Evolutionary conservation across 2,329 filamentous ascomycete species (phyloP), one percentile per base, ranked within the genome.

Genomic region (Ilyonectria mors-panacis): DNA sequence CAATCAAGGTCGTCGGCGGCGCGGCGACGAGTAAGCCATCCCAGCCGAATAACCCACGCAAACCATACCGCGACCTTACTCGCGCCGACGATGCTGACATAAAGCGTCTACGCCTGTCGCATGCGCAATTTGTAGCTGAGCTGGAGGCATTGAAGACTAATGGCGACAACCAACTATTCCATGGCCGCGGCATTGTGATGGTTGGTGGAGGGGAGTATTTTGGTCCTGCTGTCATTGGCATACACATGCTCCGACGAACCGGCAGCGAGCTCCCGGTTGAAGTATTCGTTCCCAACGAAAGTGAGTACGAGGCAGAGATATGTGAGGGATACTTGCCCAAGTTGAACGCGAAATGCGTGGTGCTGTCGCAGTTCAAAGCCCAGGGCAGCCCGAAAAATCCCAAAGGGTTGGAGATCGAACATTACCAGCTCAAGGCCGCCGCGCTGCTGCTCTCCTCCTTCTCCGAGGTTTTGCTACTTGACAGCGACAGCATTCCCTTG

Each of bases 131-230:
- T n/a, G 64, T 63, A 30, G 55, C 42, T n/a, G 9, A 30, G 54
- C 30, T 66, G 8, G 47, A 48, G 15, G 15, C 19, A 9, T 37
- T 63, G 13, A 39, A 55, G 26, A 28, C 21, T 4, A 45, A 44
- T 10, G 42, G 12, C 15, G 53, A 53, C 30, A n/a, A 21, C 17
- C 13, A 37, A 4, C 19, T 37, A 1, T 66, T 66, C 13, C 37
- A 59, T 3, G 64, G 64, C 33, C 59, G 64, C 4, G 64, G 64
- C n/a, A 26, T 59, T n/a, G 64, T 66, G 19, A 66, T 66, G 64
- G 64, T 66, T 12, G 64, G 64, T 12, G 64, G 64, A n/a, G 64
- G 64, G 3, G 64, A 66, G 48, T 66, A 66, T n/a, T 66, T 66
- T 44, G 64, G 64, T 7, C 64, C 64, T 2, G 64, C 64, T 13